Conservation (phyloP, 768 basidiomycete species). For the Sporobolomyces roseus region DNA sequence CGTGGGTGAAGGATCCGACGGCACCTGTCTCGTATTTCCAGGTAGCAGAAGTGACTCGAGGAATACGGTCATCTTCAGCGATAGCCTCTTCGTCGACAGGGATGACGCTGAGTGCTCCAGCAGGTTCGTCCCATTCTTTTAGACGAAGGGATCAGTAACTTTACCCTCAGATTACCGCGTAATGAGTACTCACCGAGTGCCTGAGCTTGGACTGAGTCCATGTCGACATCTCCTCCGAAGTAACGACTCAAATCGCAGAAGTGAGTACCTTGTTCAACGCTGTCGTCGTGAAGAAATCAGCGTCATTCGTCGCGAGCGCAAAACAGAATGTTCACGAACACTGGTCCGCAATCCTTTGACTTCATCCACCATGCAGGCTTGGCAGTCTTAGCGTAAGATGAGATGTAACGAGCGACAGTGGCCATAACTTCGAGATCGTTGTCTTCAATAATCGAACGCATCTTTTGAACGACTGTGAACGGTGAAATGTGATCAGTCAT, state of each 20-base stretch:
- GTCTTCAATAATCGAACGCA: constrained; percentile 92
- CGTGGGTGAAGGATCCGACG: constrained; percentile 84
- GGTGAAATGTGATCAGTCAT: too few relatives aligned
- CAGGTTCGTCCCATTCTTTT: constrained; percentile 70
- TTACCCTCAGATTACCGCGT: background rate
- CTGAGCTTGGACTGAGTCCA: constrained; percentile 64
- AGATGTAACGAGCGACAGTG: constrained; percentile 90
- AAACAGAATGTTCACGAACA: constrained; percentile 68
- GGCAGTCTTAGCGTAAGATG: constrained; percentile 59
- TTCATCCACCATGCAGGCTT: constrained; percentile 95
- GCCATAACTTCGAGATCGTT: constrained; percentile 93
- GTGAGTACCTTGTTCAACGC: constrained; percentile 60
- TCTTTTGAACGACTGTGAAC: constrained; percentile 75
- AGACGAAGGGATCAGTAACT: constrained; percentile 20
- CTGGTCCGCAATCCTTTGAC: constrained; percentile 61
- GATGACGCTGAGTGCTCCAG: constrained; percentile 77
- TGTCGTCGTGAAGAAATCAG: too few relatives aligned
- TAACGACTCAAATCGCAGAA: constrained; percentile 55
- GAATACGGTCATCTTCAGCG: constrained; percentile 80
- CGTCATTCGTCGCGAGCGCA: too few relatives aligned
- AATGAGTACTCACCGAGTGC: constrained; percentile 62
- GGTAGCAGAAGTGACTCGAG: constrained; percentile 84
- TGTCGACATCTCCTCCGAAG: constrained; percentile 58
- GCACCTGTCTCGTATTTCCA: constrained; percentile 98
- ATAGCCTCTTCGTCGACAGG: constrained; percentile 71